phyloP scores from a whole-genome alignment of 345 rosid genomes.

The Lenwebbia sp. region DNA sequence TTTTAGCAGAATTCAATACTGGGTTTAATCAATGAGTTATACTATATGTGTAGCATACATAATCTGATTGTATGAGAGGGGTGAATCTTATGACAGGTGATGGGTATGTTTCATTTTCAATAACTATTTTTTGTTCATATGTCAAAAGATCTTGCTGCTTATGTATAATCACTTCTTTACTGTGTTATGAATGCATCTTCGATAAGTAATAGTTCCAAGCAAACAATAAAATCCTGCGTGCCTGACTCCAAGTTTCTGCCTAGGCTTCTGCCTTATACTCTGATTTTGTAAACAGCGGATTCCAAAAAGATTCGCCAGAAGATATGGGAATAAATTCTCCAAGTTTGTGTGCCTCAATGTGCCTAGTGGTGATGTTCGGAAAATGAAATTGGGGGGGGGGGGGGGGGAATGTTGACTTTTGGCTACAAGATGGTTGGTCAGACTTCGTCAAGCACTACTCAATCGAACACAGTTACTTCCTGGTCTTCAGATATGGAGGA shows the following conservation, averaged over 20 bases:
- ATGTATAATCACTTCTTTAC: not conserved
- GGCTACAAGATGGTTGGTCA: constrained; percentile 15
- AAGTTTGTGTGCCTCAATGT: not conserved
- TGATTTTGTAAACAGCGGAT: constrained; percentile 7
- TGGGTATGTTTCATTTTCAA: not conserved
- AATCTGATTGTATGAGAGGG: not conserved
- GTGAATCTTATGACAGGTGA: not conserved
- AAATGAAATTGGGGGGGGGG: constrained; percentile 3
- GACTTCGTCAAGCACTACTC: constrained; percentile 13
- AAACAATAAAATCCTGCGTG: not conserved
- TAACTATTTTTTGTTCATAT: not conserved
- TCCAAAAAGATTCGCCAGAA: constrained; percentile 11
- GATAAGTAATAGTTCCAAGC: not conserved
- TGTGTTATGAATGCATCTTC: not conserved
- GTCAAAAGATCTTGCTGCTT: not conserved
- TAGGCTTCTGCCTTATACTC: not conserved
- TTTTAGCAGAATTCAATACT: not conserved
- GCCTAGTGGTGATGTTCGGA: constrained; percentile 4
- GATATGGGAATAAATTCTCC: constrained; percentile 4
- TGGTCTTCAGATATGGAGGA: constrained; percentile 15
- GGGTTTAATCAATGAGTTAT: not conserved
- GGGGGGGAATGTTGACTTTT: constrained; percentile 1
- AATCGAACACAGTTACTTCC: not conserved
- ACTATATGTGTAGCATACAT: not conserved
- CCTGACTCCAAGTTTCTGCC: not conserved